These are phyloP conservation scores for Termitomyces titanicus DNA, from an alignment of 768 basidiomycete species.

Conservation along the genomic window DNA sequence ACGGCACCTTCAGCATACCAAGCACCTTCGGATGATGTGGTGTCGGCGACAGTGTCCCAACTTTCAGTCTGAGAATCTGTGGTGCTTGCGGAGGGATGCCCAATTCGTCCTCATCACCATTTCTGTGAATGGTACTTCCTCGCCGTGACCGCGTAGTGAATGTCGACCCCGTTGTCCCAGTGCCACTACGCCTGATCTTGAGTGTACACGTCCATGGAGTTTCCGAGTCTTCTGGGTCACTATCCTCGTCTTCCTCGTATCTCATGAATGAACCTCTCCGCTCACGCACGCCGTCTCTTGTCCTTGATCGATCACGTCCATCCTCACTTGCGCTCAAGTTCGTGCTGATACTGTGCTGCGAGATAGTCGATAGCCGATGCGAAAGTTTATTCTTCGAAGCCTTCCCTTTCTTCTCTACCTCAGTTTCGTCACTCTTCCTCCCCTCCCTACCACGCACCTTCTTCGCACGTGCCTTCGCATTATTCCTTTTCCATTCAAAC, in stretches of 20 bases:
- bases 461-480: conserved; percentile 22
- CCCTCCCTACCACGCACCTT: conserved; percentile 25
- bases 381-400: conserved; percentile 31
- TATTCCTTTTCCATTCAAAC: conserved; percentile 73
- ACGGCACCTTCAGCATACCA: conserved; percentile 86
- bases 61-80: conserved; percentile 51
- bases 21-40: conserved; percentile 97
- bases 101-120: conserved; percentile 8
- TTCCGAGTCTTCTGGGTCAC: conserved; percentile 95
- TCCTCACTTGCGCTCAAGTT: conserved; percentile 22
- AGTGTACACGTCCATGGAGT: conserved; percentile 94
- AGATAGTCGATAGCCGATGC: conserved; percentile 37
- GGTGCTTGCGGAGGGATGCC: conserved; percentile 17
- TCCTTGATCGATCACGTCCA: conserved; percentile 5
- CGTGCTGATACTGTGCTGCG: conserved; percentile 35
- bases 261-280: conserved; percentile 2
- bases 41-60: conserved; percentile 85
- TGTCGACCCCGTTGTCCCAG: conserved; percentile 11
- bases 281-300: conserved; percentile 4
- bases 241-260: conserved; percentile 54
- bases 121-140: conserved; percentile 5
- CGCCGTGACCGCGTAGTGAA: conserved; percentile 13
- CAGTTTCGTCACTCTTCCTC: conserved; percentile 21
- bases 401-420: conserved; percentile 13
- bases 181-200: conserved; percentile 46